Percentiles rank a stretch among this genome's conserved stretches.
phyloP scores from a whole-genome alignment of 116 monocot species.

The Papilionanthe hybrid region DNA sequence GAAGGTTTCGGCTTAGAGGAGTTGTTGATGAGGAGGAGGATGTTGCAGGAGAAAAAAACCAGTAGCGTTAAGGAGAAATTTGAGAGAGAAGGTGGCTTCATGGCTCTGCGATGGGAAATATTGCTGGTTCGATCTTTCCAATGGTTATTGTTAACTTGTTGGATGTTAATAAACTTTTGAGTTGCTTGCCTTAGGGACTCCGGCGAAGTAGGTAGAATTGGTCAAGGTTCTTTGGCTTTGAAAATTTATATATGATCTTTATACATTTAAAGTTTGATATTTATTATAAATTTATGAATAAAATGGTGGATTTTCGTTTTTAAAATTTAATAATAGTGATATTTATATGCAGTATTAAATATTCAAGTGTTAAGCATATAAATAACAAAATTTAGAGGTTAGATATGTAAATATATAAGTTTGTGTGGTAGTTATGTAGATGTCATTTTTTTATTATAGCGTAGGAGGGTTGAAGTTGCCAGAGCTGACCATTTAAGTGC shows the following conservation, averaged over 20 bases:
- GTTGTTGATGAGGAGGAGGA: not conserved
- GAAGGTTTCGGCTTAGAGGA: not conserved
- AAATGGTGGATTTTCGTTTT: too few relatives aligned
- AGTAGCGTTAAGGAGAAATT: not conserved
- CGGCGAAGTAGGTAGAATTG: not conserved
- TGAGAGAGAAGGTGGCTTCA: not conserved
- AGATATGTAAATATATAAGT: too few relatives aligned
- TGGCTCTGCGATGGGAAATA: not conserved
- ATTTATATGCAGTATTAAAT: too few relatives aligned
- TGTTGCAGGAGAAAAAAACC: slow-evolving; percentile 1
- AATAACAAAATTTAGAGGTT: too few relatives aligned
- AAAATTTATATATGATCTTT: not conserved
- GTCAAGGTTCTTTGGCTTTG: not conserved
- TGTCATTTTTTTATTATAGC: not conserved
- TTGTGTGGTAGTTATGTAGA: too few relatives aligned
- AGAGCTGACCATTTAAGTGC: not conserved
- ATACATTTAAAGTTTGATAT: too few relatives aligned
- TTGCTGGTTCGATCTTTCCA: not conserved
- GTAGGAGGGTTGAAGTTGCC: not conserved
- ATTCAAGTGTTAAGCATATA: too few relatives aligned
- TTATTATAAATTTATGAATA: too few relatives aligned
- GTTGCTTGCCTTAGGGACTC: not conserved
- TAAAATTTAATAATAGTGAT: too few relatives aligned
- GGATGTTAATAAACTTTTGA: not conserved
- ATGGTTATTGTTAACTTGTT: too few relatives aligned